Evolutionary conservation across 169 alveolate species (phyloP), one percentile per base, ranked within the genome.

Genomic region (Plasmodium gaboni): DNA sequence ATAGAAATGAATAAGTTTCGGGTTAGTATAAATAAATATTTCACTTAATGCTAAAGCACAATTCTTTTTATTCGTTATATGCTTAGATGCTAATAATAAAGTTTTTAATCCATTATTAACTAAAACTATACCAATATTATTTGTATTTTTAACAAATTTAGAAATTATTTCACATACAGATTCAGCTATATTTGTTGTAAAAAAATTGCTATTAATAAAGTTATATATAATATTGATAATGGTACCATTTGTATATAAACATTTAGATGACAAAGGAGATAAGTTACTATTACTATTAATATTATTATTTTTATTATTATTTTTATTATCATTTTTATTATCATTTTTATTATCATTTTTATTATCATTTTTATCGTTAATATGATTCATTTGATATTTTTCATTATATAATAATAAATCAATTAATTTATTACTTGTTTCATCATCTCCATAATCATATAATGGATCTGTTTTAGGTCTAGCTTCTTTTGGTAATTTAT

Each of bases 71-170:
- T 83, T 83, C 22, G 57, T 26, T 68, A 83, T 83, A 63, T 83
- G 85, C 55, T 83, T 83, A 6, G 91, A 83, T 13, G 85, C 80
- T 19, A 68, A 48, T 10, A 83, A 48, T 24, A 83, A 50, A 8
- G 91, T n/a, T 42, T 83, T 83, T 28, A 83, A 83, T 10, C 91
- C 91, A 44, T 83, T 83, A 50, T 83, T 83, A n/a, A 83, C 83
- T 38, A 83, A 55, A 19, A 83, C 83, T 10, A 68, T 71, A 48
- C 91, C 91, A 17, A 68, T 83, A 22, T 83, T 83, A 22, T 57
- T 83, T 13, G 60, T 46, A 22, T 83, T 44, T 68, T 57, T 83
- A 10, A 83, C 91, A 53, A 83, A 48, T 10, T 83, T 83, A 6
- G 85, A 83, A 24, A 83, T 67, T 17, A 83, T 83, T 1, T 68